Evolutionary conservation across 192 early-diverging fungal species (phyloP).

Genomic region (Coemansia aciculifera): DNA sequence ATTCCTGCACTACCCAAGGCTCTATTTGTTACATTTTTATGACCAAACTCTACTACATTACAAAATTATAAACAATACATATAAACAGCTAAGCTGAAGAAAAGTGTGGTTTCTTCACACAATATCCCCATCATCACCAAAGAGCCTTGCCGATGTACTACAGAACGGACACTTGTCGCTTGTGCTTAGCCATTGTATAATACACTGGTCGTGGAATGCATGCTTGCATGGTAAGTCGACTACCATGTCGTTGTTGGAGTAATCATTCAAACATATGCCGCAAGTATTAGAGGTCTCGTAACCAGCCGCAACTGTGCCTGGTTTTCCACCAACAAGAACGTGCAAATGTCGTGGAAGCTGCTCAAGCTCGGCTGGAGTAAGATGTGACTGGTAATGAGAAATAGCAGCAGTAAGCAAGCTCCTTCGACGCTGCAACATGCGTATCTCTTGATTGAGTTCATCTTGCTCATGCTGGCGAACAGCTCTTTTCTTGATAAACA

Average conservation of each 20-base stretch:
- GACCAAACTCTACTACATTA: not conserved
- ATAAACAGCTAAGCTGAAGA: not conserved
- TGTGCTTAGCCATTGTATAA: constrained; percentile 81
- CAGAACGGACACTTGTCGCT: constrained; percentile 88
- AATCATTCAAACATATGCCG: constrained; percentile 82
- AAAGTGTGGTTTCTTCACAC: not conserved
- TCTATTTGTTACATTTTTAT: not conserved
- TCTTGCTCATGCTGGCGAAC: not conserved
- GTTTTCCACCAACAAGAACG: not conserved
- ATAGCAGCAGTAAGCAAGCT: not conserved
- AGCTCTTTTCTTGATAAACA: not conserved
- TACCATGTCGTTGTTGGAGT: constrained; percentile 60
- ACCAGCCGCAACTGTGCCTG: not conserved
- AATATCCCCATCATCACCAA: not conserved
- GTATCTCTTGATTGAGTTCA: not conserved
- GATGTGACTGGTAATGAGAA: not conserved
- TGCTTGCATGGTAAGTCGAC: constrained; percentile 77
- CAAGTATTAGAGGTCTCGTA: constrained; percentile 48
- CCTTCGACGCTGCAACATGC: not conserved
- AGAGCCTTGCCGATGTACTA: constrained; percentile 15
- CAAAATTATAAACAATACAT: not conserved
- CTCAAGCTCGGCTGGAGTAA: not conserved
- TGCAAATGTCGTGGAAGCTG: not conserved
- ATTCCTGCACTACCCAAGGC: not conserved
- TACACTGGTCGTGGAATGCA: constrained; percentile 78